Conservation (phyloP, 345 rosid species). For the Nasturtium officinale region DNA sequence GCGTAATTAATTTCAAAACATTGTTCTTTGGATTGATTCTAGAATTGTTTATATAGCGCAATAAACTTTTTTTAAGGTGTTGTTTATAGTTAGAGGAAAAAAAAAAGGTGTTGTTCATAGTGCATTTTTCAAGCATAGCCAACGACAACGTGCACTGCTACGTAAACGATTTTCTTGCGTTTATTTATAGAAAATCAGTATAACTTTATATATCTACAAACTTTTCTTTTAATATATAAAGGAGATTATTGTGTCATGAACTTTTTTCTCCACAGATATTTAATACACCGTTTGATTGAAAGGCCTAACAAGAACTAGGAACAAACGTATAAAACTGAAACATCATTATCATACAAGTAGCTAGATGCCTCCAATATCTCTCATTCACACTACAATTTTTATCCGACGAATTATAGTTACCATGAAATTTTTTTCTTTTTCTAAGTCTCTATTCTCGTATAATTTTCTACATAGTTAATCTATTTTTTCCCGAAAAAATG, state of each 20-base stretch:
- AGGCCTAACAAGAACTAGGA: not conserved
- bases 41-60: too few relatives aligned
- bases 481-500: not conserved
- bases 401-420: not conserved
- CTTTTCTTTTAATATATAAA: not conserved
- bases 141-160: too few relatives aligned
- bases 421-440: not conserved
- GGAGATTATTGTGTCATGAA: not conserved
- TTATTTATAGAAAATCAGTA: not conserved
- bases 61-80: too few relatives aligned
- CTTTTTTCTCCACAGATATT: not conserved
- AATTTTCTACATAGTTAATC: not conserved
- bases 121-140: not conserved
- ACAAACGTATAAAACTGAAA: conserved; percentile 19
- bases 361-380: not conserved
- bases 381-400: not conserved
- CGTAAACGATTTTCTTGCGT: not conserved
- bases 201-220: not conserved
- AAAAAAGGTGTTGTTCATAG: too few relatives aligned
- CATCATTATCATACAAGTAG: too few relatives aligned
- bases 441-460: not conserved
- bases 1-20: not conserved
- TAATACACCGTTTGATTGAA: not conserved
- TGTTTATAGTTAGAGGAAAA: too few relatives aligned
- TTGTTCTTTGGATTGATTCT: too few relatives aligned